A percentile compares a stretch with the other conserved stretches of the same genome.
phyloP scores from a whole-genome alignment of 805 yeast species.

The Dipodascopsis tothii region DNA sequence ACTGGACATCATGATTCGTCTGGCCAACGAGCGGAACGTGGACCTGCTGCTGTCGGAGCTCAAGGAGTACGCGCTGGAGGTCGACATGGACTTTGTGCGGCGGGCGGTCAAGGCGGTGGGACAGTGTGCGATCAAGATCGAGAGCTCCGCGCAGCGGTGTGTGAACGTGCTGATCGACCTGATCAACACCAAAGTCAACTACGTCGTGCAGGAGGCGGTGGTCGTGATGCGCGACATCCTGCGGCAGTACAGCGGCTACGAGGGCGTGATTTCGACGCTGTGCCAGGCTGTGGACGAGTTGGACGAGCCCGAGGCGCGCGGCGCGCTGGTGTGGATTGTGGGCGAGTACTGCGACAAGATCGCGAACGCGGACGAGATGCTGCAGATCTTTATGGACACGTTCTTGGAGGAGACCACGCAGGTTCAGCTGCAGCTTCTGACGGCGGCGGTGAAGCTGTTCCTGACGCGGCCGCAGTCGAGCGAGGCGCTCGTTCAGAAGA shows the following conservation, averaged over 20 bases:
- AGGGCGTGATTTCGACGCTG: slow-evolving; percentile 41
- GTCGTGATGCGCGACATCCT: slow-evolving; percentile 50
- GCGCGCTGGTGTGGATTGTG: slow-evolving; percentile 74
- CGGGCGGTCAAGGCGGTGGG: slow-evolving; percentile 87
- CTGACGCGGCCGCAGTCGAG: slow-evolving; percentile 50
- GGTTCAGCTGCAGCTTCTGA: slow-evolving; percentile 68
- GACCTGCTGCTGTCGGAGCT: slow-evolving; percentile 63
- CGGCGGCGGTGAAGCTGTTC: slow-evolving; percentile 73
- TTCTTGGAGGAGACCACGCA: slow-evolving; percentile 64
- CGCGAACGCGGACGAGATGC: slow-evolving; percentile 36
- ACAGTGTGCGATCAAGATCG: slow-evolving; percentile 74
- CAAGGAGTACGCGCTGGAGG: slow-evolving; percentile 82
- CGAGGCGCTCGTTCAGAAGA: slow-evolving; percentile 67
- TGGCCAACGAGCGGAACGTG: slow-evolving; percentile 61
- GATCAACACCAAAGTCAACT: slow-evolving; percentile 58
- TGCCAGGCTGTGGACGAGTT: slow-evolving; percentile 45
- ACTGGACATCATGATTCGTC: slow-evolving; percentile 70
- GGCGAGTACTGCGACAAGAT: slow-evolving; percentile 65
- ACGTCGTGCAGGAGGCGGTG: slow-evolving; percentile 73
- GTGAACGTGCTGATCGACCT: slow-evolving; percentile 60
- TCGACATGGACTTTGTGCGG: slow-evolving; percentile 81
- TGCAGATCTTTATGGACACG: slow-evolving; percentile 36
- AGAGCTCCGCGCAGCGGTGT: slow-evolving; percentile 54
- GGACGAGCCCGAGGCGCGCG: slow-evolving; percentile 75
- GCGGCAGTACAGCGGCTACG: slow-evolving; percentile 50